Base-by-base conservation (phyloP, 2,329 filamentous ascomycete genomes). In the Colletotrichum eleusines region DNA sequence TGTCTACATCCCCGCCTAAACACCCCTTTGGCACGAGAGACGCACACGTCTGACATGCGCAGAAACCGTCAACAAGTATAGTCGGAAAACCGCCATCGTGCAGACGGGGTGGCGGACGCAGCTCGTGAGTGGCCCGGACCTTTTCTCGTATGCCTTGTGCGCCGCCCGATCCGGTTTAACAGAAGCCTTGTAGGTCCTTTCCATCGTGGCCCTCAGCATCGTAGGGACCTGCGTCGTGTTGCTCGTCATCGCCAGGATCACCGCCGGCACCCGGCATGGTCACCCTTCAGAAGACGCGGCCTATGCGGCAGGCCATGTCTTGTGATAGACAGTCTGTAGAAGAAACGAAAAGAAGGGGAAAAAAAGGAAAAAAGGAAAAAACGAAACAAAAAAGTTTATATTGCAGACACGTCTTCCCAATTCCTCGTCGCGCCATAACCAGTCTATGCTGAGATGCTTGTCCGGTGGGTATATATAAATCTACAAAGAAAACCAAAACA, bases 91-190 rank as follows among this genome's bases (percentile, higher is more conserved):
- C 33, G 96, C 96, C 0, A 87, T 98, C 73, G 96, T 99, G 48
- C 96, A 99, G 83, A 92, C 90, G 38, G 96, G 96, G 1, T 96
- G 93, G 92, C 95, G 94, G 81, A 98, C 96, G 46, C 95, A 98
- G 79, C 80, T 91, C 51, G 92, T 97, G 77, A 73, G 85, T 79
- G 11, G n/a, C 44, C 44, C 20, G 9, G 20, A 6, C 6, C 40
- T 18, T 26, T 5, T 5, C 20, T 11, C 3, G 31, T 23, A 16
- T 18, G 31, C 33, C 35, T n/a, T 38, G 4, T 44, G 33, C 33
- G 40, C 6, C 26, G 16, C 5, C 23, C 20, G 4, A n/a, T n/a
- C 44, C 9, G 44, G n/a, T 23, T 23, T 46, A 55, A 60, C 26
- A 8, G 23, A 18, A 18, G 18, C 66, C 66, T 63, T 63, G 3